Base-by-base conservation (phyloP, 371 early-diverging fungal genomes). In the Mucor mucedo region DNA sequence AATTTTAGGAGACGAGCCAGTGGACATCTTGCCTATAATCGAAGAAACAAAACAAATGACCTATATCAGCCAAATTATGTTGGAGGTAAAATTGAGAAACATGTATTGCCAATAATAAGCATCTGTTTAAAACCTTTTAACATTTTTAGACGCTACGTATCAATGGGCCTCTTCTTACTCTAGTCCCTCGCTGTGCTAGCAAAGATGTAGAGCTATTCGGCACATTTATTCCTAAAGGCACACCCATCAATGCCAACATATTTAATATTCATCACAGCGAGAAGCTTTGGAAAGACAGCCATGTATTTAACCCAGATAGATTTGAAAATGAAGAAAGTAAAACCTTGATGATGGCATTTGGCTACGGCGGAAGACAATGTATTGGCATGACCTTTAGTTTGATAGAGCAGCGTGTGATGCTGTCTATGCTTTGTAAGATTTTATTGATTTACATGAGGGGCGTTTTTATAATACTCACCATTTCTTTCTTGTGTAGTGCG, bases 171-270 rank as follows among this genome's bases (percentile, higher is more conserved):
- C 47, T 40, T 16, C 35, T 54, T 9, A 29, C 27, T 14, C 32
- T 58, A 5, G 27, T 53, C n/a, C 53, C 58, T 11, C 69, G 60
- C 55, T 57, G 73, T 0, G 69, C 71, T 21, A 28, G 32, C 9
- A 41, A 68, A 68, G 70, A 71, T 52, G 56, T 69, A 38, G 42
- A 70, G 42, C 21, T 75, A 59, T 58, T 66, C 60, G 32, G 62
- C 29, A 32, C 71, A 49, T 60, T 73, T 64, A 65, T 86, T 50
- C 86, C 86, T 28, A 75, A 75, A 58, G 82, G 82, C 13, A 52
- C 74, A 1, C 54, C 53, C 29, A 69, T 84, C 11, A 49, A 65
- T 21, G 68, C 77, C 32, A 66, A 79, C 50, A 52, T 74, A 3
- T 70, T 68, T 56, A 65, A 65, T 1, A 59, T 78, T 55, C 84